A percentile compares a stretch with the other conserved stretches of the same genome.
Evolutionary conservation across 495 filamentous ascomycete species (phyloP).

Genomic region (Pseudomonodictys pantanalensis): DNA sequence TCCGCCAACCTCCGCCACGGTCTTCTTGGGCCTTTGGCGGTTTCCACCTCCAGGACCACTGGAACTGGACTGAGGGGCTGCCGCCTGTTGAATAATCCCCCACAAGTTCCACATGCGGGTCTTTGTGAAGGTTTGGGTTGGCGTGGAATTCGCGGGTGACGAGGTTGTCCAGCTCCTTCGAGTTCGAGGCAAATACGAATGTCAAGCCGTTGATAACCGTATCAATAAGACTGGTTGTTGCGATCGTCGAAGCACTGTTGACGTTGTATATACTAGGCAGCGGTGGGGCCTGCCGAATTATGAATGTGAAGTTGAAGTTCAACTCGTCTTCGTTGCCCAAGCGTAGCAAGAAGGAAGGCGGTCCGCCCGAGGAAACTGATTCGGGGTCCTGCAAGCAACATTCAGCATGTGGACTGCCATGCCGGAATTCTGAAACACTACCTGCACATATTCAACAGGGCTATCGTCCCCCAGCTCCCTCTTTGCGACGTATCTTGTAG

Average conservation of each 20-base stretch:
- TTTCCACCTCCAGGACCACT: slow-evolving; percentile 96
- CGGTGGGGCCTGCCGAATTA: slow-evolving; percentile 67
- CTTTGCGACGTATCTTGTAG: slow-evolving; percentile 72
- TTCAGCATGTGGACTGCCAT: not conserved
- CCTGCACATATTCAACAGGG: slow-evolving; percentile 88
- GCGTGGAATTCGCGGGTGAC: slow-evolving; percentile 94
- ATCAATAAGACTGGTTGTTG: slow-evolving; percentile 53
- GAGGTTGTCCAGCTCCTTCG: slow-evolving; percentile 85
- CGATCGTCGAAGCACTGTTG: slow-evolving; percentile 51
- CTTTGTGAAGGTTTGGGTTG: slow-evolving; percentile 96
- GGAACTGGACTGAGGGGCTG: slow-evolving; percentile 78
- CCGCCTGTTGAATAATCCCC: slow-evolving; percentile 83
- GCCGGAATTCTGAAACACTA: slow-evolving; percentile 41
- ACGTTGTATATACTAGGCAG: slow-evolving; percentile 41
- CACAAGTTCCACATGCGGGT: slow-evolving; percentile 88
- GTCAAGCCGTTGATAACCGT: slow-evolving; percentile 85
- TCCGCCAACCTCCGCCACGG: slow-evolving; percentile 88
- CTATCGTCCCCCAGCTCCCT: slow-evolving; percentile 70
- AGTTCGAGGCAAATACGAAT: slow-evolving; percentile 81
- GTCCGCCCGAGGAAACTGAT: slow-evolving; percentile 48
- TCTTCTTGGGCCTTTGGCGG: slow-evolving; percentile 82
- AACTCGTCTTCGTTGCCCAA: slow-evolving; percentile 88
- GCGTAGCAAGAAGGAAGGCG: slow-evolving; percentile 79
- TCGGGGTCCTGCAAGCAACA: slow-evolving; percentile 66
- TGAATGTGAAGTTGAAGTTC: slow-evolving; percentile 85